Evolutionary conservation across 768 basidiomycete species (phyloP).

Genomic region (Sporobolomyces roseus): DNA sequence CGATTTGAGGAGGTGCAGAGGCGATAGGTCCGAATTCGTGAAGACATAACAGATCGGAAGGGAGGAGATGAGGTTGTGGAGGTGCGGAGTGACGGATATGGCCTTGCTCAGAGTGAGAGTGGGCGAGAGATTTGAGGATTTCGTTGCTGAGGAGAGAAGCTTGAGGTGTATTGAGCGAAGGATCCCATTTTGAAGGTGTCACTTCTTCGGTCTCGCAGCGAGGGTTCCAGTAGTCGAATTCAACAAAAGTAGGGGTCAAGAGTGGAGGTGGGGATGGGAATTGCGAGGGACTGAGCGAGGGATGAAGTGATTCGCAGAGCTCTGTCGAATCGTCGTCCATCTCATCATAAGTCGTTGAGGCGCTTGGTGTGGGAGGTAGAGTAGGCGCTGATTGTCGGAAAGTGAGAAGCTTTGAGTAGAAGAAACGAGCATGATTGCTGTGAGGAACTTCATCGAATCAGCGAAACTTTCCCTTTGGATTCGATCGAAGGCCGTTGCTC

Average conservation of each 20-base stretch:
- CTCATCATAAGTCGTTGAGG: neutral
- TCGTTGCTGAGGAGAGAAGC: neutral
- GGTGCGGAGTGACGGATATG: neutral
- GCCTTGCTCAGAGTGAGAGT: neutral
- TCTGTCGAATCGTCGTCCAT: neutral
- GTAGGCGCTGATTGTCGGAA: neutral
- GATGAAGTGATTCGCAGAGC: no score
- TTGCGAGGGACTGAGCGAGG: neutral
- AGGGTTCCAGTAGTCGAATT: neutral
- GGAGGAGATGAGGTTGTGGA: neutral
- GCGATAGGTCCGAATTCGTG: neutral
- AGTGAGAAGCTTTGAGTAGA: conserved; percentile 16
- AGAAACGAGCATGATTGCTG: conserved; percentile 11
- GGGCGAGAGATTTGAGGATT: neutral
- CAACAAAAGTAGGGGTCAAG: neutral
- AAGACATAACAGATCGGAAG: neutral
- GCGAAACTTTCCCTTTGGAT: no score
- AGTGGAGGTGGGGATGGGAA: neutral
- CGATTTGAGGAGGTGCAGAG: conserved; percentile 31
- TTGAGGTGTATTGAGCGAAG: neutral
- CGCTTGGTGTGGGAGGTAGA: neutral
- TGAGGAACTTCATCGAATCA: no score
- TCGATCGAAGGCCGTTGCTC: no score
- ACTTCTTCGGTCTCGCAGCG: neutral
- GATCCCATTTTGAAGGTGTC: neutral